Conservation (phyloP, 768 basidiomycete genomes). For the Psilocybe subaeruginosa region DNA sequence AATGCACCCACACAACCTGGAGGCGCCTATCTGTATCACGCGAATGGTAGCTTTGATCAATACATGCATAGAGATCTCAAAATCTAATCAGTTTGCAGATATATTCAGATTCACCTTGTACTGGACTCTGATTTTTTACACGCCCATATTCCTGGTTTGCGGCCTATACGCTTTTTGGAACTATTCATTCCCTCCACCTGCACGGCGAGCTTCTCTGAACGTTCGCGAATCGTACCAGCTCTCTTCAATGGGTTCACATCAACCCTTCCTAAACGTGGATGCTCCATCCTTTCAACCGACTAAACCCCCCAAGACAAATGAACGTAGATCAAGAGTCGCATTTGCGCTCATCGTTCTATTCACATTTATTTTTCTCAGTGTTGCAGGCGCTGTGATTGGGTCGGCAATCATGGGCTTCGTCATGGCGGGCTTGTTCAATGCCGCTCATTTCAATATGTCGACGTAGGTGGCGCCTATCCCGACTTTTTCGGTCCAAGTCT, state of each 20-base stretch:
- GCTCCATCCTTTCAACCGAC: conserved; percentile 9
- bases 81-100: conserved; percentile 32
- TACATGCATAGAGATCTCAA: not conserved
- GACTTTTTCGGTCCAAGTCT: not conserved
- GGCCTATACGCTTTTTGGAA: conserved; percentile 56
- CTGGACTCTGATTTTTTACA: conserved; percentile 55
- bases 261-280: not conserved
- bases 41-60: conserved; percentile 34
- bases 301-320: conserved; percentile 31
- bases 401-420: conserved; percentile 49
- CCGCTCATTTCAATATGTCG: conserved; percentile 52
- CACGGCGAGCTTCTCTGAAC: conserved; percentile 4
- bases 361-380: conserved; percentile 40
- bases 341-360: conserved; percentile 51
- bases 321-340: conserved; percentile 47
- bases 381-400: conserved; percentile 49
- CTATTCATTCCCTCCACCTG: conserved; percentile 47
- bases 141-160: conserved; percentile 50
- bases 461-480: conserved; percentile 37
- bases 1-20: conserved; percentile 39
- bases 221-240: conserved; percentile 17
- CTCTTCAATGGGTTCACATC: conserved; percentile 8
- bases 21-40: conserved; percentile 45
- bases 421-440: conserved; percentile 46
- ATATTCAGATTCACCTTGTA: conserved; percentile 56